Percentiles rank a stretch among this genome's conserved stretches.
These are phyloP conservation scores for Lactarius evosmus DNA, from an alignment of 768 basidiomycete species.

Conservation along the genomic window DNA sequence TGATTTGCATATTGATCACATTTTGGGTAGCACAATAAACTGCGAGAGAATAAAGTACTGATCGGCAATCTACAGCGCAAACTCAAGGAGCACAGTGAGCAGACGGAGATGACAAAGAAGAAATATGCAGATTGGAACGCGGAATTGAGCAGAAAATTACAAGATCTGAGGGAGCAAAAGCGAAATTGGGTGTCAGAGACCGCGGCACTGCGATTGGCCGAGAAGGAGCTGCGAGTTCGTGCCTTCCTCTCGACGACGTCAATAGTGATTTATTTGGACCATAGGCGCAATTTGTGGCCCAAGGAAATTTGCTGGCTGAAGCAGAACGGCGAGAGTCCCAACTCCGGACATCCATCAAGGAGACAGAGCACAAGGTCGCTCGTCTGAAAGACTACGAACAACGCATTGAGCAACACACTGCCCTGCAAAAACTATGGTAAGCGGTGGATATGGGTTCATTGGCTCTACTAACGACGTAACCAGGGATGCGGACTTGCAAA, in stretches of 20 bases:
- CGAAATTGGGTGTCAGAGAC: constrained; percentile 72
- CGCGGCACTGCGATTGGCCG: constrained; percentile 59
- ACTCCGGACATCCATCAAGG: constrained; percentile 71
- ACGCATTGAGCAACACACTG: constrained; percentile 79
- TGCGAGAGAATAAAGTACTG: constrained; percentile 70
- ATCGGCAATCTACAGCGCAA: constrained; percentile 65
- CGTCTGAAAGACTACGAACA: constrained; percentile 79
- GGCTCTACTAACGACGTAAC: background rate
- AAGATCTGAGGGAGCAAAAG: constrained; percentile 75
- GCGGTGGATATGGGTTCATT: background rate
- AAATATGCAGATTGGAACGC: constrained; percentile 83
- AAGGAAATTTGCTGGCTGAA: constrained; percentile 65
- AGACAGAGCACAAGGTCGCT: constrained; percentile 77
- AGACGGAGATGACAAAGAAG: constrained; percentile 68
- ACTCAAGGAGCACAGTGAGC: constrained; percentile 67
- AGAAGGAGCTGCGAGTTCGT: constrained; percentile 66
- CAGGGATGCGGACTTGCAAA: constrained; percentile 75
- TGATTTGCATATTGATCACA: constrained; percentile 7
- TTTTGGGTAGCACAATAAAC: constrained; percentile 64
- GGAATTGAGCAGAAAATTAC: constrained; percentile 74
- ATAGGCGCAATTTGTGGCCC: constrained; percentile 65
- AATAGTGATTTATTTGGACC: constrained; percentile 8
- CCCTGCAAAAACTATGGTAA: constrained; percentile 76
- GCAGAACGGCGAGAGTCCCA: constrained; percentile 67
- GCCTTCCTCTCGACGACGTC: background rate